Conservation (phyloP, 352 stramenopile species). For the Pythium grandisporangium region DNA sequence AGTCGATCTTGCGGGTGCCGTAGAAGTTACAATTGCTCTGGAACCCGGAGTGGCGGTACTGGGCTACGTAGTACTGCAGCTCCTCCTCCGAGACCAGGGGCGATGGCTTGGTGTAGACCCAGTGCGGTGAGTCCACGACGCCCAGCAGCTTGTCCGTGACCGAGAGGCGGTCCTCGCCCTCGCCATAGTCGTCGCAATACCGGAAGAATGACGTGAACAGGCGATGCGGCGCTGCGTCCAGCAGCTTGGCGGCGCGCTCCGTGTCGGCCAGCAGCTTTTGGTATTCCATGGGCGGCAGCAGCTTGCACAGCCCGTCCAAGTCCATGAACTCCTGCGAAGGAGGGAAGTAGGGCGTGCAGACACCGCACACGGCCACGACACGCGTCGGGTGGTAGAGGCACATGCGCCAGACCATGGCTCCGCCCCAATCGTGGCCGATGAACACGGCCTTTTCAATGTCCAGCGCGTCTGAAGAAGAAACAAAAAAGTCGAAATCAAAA, state of each 20-base stretch:
- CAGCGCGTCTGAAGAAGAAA: no score
- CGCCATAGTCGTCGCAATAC: conserved; percentile 9
- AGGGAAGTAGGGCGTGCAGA: conserved; percentile 49
- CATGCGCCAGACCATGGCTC: conserved; percentile 38
- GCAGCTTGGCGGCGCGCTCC: conserved; percentile 16
- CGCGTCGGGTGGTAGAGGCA: conserved; percentile 43
- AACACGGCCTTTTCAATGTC: conserved; percentile 14
- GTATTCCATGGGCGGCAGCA: conserved; percentile 27
- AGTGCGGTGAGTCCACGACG: conserved; percentile 15
- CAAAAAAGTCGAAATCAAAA: no score
- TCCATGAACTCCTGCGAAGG: conserved; percentile 20
- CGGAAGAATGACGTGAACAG: conserved; percentile 31
- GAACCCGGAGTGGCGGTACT: conserved; percentile 30
- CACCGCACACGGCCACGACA: conserved; percentile 33
- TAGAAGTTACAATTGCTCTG: conserved; percentile 25
- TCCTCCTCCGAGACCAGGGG: conserved; percentile 29
- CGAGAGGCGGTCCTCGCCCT: conserved; percentile 8
- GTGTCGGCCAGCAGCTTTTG: conserved; percentile 24
- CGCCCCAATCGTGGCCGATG: conserved; percentile 56
- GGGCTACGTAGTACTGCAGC: conserved; percentile 31
- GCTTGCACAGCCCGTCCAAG: conserved; percentile 18
- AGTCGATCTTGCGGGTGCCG: conserved; percentile 28
- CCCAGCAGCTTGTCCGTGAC: conserved; percentile 16
- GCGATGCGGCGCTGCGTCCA: conserved; percentile 20
- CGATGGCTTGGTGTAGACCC: conserved; percentile 25